Percentiles rank a stretch among this genome's conserved stretches.
Evolutionary conservation across 108 stramenopile species (phyloP).

Genomic region (Nitzschia palea): DNA sequence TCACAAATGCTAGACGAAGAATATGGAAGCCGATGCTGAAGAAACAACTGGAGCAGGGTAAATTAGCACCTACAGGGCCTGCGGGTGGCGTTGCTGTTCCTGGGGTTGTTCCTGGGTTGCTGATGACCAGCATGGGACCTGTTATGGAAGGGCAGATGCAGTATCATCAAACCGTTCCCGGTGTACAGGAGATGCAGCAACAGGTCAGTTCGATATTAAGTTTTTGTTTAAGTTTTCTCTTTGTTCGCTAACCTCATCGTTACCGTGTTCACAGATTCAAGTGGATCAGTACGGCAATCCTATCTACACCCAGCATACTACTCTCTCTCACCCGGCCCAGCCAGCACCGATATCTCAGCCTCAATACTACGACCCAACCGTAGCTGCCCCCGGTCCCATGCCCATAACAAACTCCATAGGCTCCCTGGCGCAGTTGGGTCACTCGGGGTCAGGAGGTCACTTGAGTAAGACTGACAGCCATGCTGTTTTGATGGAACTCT

Average conservation of each 20-base stretch:
- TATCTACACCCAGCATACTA: constrained; percentile 32
- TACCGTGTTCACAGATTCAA: constrained; percentile 13
- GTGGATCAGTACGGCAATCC: constrained; percentile 55
- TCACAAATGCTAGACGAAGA: constrained; percentile 91
- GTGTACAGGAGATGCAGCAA: constrained; percentile 32
- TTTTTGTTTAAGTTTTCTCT: neutral
- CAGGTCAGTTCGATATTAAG: constrained; percentile 19
- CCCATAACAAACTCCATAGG: constrained; percentile 36
- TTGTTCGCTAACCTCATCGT: too few relatives aligned
- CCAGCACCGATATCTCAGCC: constrained; percentile 18
- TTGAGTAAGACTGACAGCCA: constrained; percentile 87
- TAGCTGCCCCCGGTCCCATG: constrained; percentile 17
- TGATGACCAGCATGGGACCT: constrained; percentile 41
- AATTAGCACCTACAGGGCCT: constrained; percentile 57
- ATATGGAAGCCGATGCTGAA: constrained; percentile 97
- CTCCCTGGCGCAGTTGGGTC: constrained; percentile 29
- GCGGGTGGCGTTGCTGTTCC: constrained; percentile 40
- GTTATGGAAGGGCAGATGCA: constrained; percentile 9
- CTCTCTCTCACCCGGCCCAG: neutral
- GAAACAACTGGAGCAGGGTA: constrained; percentile 88
- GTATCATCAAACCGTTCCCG: constrained; percentile 40
- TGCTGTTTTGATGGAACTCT: constrained; percentile 91
- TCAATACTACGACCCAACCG: constrained; percentile 47
- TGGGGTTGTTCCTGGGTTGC: constrained; percentile 43
- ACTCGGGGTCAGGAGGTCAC: constrained; percentile 21